Evolutionary conservation across 208 protist genomes (phyloP).

Genomic region (Novymonas esmeraldas): DNA sequence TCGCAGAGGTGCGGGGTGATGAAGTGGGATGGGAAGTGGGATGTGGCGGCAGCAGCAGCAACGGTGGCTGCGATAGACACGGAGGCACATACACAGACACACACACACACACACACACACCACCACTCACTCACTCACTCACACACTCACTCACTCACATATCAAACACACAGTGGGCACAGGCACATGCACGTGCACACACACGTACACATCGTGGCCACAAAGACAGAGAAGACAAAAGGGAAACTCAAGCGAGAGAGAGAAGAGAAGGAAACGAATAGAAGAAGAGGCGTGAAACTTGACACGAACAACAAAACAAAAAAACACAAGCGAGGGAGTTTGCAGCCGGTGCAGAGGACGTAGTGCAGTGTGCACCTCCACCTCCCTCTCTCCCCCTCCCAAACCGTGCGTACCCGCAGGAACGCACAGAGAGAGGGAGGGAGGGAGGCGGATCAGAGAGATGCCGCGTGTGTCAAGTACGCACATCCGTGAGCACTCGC

Average conservation of each 20-base stretch:
- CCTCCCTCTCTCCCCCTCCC: no score
- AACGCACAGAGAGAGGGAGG: no score
- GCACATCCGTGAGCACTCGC: neutral
- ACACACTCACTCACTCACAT: neutral
- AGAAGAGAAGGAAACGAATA: neutral
- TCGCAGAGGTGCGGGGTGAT: no score
- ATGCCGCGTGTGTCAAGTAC: no score
- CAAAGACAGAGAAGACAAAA: neutral
- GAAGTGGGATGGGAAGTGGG: neutral
- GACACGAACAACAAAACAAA: no score
- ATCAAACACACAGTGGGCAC: no score
- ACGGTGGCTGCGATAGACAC: neutral
- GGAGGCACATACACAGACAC: neutral
- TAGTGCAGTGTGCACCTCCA: no score
- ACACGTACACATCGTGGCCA: neutral
- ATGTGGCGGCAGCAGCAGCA: no score
- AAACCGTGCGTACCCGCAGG: no score
- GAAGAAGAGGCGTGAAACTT: neutral
- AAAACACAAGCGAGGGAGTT: no score
- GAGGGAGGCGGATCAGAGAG: no score
- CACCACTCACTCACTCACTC: neutral
- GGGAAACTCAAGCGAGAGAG: neutral
- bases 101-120: neutral
- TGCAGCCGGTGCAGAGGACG: no score
- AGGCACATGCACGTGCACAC: neutral